Conservation (phyloP, 768 basidiomycete species). For the Lactarius trivialis region DNA sequence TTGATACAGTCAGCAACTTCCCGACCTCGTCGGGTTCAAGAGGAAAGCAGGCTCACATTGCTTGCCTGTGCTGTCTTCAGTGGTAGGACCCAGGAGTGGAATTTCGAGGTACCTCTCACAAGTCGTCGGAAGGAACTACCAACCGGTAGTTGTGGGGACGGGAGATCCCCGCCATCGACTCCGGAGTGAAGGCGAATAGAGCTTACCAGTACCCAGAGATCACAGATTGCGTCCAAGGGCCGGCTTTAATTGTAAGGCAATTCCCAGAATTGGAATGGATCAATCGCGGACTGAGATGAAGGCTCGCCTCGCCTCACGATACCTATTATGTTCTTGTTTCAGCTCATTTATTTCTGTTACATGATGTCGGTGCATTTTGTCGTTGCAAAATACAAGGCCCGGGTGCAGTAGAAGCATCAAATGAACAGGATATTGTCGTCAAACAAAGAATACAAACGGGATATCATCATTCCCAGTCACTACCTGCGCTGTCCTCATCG, state of each 20-base stretch:
- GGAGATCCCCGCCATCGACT: neutral
- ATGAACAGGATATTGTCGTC: neutral
- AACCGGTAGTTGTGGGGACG: neutral
- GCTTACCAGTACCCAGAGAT: neutral
- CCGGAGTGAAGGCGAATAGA: neutral
- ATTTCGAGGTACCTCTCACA: neutral
- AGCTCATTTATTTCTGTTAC: neutral
- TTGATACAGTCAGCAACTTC: neutral
- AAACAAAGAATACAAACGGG: constrained; percentile 1
- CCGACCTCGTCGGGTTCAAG: neutral
- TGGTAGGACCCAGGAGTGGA: neutral
- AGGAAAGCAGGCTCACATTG: neutral
- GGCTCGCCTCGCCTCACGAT: neutral
- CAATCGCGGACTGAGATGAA: neutral
- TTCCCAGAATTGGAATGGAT: neutral
- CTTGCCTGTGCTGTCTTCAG: neutral
- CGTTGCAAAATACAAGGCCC: too few species aligned
- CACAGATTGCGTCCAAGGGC: neutral
- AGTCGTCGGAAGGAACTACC: neutral
- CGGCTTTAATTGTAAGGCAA: neutral
- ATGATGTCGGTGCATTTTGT: too few species aligned
- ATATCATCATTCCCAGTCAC: constrained; percentile 27
- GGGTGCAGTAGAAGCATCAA: neutral
- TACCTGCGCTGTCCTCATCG: constrained; percentile 20
- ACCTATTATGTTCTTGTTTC: neutral